Base-by-base conservation (phyloP, 2,329 filamentous ascomycete genomes). In the Alternaria angustiovoidea region DNA sequence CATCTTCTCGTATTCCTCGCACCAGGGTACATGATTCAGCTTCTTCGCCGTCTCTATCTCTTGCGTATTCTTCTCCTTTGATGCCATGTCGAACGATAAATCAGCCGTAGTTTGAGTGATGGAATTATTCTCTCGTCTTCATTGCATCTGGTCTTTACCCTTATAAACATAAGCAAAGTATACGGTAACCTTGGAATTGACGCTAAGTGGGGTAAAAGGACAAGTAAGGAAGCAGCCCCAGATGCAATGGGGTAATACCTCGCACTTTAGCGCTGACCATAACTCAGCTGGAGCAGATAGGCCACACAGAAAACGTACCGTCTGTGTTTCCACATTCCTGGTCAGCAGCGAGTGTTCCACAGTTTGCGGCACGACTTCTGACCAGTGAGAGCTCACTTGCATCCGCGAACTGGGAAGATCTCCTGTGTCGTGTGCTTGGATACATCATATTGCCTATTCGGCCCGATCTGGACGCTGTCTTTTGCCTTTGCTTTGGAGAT, bases 1-100 rank as follows among this genome's bases (percentile, higher is more conserved):
- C 86, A 89, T 89, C 69, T 85, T 86, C 69, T 89, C 85, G 54
- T 88, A 89, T 61, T 88, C 84, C 7, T 88, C 86, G 59, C 85
- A 84, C 80, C 83, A 86, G 0, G 86, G 86, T 2, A 84, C 78
- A 61, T 87, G 81, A 9, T 81, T 76, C 11, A 87, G 74, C 34
- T 78, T 79, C 64, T 79, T 83, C 16, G 85, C 84, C 26, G 78
- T 75, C 47, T 77, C 80, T 38, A 87, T 79, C 44, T 78, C 76
- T 28, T 75, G 74, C 0, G 70, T 58, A 55, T 85, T 78, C 60
- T 84, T 85, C 32, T 79, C 65, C 48, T 68, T 75, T 28, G 74
- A 74, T 18, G 79, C 79, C 79, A 81, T 81, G 1, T 46, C 51
- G 16, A 36, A 24, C 12, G 2, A 9, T 24, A 20, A 12, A 34